Base-by-base conservation (phyloP, 208 protist genomes). In the Wallacemonas sp. region DNA sequence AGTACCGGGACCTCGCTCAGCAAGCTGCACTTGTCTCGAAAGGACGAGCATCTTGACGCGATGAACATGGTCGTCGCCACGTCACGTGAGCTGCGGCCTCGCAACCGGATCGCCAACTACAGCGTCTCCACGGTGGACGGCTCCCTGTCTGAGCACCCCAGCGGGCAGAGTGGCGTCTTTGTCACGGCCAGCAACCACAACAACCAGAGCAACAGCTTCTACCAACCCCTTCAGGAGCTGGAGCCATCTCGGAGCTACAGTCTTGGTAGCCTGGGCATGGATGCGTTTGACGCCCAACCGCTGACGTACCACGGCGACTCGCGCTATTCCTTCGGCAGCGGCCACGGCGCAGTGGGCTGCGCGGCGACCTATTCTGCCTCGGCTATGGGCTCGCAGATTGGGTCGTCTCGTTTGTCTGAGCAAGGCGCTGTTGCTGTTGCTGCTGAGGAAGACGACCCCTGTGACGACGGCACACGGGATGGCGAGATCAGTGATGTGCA, bases 1-100 rank as follows among this genome's bases (percentile, higher is more conserved):
- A 72, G 59, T 14, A 68, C 66, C 0, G 61, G 36, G 19, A 70
- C 70, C 2, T 66, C 71, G 1, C 4, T 77, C 9, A 63, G 66
- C 36, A 45, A 59, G 1, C 72, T 64, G 11, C 71, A 77, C 49
- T 60, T 77, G 17, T 77, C 71, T 14, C 71, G 71, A 24, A 77
- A 77, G 22, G 66, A 72, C 15, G 55, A 58, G n/a, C 55, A 62
- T 30, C 4, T 68, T 4, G 36, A 54, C 33, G 41, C 44, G 62
- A 56, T 36, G 26, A 27, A 28, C 17, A 17, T 36, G 31, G 62
- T 5, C 9, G 36, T 15, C 26, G 33, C n/a, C n/a, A 21, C n/a
- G n/a, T 49, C 42, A 21, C 42, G 42, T n/a, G 42, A 49, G 15
- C 42, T 12, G n/a, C 42, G 42, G 15, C n/a, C n/a, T 21, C 42